Conservation (phyloP, 2,329 filamentous ascomycete species). For the Claviceps purpurea region DNA sequence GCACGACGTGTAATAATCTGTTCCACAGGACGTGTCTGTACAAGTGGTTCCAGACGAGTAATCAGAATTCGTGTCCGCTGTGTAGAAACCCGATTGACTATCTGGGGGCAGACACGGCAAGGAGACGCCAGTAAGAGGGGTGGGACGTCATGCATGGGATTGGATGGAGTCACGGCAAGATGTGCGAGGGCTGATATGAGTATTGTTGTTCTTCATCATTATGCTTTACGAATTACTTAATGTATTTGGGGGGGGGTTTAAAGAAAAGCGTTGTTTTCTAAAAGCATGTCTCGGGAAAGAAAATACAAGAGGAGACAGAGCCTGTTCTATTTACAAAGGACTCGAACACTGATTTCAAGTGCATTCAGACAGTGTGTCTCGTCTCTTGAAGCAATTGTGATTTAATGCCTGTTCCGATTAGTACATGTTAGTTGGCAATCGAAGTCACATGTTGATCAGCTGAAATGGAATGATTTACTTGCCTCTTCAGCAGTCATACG, state of each 20-base stretch:
- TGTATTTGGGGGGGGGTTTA: too few relatives aligned
- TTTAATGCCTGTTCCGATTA: conserved; percentile 10
- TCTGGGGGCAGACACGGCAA: conserved; percentile 26
- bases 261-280: too few relatives aligned
- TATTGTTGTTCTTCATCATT: too few relatives aligned
- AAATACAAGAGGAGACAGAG: too few relatives aligned
- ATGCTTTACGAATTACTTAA: too few relatives aligned
- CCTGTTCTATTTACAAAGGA: neutral
- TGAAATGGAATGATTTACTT: conserved; percentile 2
- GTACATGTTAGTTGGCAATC: neutral
- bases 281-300: too few relatives aligned
- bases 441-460: neutral
- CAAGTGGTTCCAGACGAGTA: conserved; percentile 94
- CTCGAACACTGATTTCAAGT: too few relatives aligned
- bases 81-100: conserved; percentile 79
- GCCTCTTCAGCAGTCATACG: conserved; percentile 50
- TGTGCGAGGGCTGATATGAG: too few relatives aligned
- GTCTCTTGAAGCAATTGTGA: conserved; percentile 9
- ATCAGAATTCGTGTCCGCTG: conserved; percentile 80
- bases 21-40: conserved; percentile 87
- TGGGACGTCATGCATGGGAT: neutral
- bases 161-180: neutral
- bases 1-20: conserved; percentile 81
- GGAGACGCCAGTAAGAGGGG: conserved; percentile 18
- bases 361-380: neutral